Percentiles rank a stretch among this genome's conserved stretches.
Conservation (phyloP, 805 yeast genomes). For the Candida yuanshanica region DNA sequence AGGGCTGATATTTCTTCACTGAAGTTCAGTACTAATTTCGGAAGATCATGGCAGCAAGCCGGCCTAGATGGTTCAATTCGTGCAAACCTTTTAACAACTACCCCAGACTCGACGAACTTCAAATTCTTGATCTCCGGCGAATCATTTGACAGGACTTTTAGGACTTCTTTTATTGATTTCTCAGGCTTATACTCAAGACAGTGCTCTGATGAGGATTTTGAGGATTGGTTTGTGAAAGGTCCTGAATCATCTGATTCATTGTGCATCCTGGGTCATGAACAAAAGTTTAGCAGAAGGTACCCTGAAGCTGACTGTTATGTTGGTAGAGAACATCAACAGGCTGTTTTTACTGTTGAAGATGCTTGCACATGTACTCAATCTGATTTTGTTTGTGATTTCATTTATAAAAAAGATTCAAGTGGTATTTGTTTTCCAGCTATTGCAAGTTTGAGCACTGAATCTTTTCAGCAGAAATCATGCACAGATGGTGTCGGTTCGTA, state of each 20-base stretch:
- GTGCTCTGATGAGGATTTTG: conserved; percentile 48
- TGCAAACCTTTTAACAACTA: conserved; percentile 44
- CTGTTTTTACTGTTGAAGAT: conserved; percentile 37
- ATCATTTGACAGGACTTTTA: conserved; percentile 14
- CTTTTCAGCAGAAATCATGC: conserved; percentile 20
- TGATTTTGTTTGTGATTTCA: conserved; percentile 69
- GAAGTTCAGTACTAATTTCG: conserved; percentile 67
- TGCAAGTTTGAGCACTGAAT: conserved; percentile 16
- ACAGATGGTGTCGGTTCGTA: conserved; percentile 23
- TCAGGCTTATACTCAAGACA: conserved; percentile 43
- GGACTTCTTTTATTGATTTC: conserved; percentile 44
- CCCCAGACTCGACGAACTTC: conserved; percentile 65
- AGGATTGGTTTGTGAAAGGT: conserved; percentile 52
- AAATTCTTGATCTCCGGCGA: conserved; percentile 49
- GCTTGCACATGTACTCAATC: conserved; percentile 56
- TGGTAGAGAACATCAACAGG: conserved; percentile 31
- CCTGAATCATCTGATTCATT: conserved; percentile 23
- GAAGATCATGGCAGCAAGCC: conserved; percentile 53
- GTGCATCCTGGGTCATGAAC: conserved; percentile 69
- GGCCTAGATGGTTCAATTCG: conserved; percentile 39
- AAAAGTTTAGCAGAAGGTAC: conserved; percentile 59
- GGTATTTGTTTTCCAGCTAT: conserved; percentile 44
- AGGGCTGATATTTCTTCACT: conserved; percentile 30
- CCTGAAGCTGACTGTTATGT: conserved; percentile 53
- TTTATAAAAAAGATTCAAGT: conserved; percentile 32